Conservation (phyloP, 1,284 basidiomycete genomes). For the Ganoderma multipileum region DNA sequence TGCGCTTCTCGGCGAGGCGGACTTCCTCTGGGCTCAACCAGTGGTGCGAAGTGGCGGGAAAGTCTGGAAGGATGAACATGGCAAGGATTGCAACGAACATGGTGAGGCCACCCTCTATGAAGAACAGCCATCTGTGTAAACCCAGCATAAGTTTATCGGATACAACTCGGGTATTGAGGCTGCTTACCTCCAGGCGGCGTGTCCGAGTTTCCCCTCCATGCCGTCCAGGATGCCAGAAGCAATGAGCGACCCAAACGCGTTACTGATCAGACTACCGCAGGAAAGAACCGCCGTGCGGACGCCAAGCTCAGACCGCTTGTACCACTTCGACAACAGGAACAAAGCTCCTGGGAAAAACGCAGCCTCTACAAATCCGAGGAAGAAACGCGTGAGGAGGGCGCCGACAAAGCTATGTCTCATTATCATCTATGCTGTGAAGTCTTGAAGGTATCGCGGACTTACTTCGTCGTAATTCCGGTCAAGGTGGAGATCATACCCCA, state of each 20-base stretch:
- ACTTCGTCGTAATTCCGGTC: conserved; percentile 54
- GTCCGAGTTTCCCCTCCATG: conserved; percentile 76
- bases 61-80: conserved; percentile 80
- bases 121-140: conserved; percentile 72
- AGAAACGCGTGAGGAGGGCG: conserved; percentile 78
- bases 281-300: conserved; percentile 77
- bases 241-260: conserved; percentile 85
- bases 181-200: conserved; percentile 74
- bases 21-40: conserved; percentile 72
- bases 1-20: conserved; percentile 70
- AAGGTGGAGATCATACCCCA: conserved; percentile 75
- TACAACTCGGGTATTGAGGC: background rate
- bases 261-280: conserved; percentile 78
- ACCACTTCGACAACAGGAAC: conserved; percentile 79
- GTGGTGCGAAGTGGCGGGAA: conserved; percentile 60
- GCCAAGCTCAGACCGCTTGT: conserved; percentile 71
- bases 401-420: conserved; percentile 61
- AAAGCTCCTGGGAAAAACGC: conserved; percentile 76
- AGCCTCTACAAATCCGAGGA: conserved; percentile 74
- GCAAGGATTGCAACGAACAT: conserved; percentile 66
- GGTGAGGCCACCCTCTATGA: conserved; percentile 74
- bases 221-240: conserved; percentile 74
- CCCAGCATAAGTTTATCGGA: background rate
- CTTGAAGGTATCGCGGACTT: background rate
- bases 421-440: background rate